Conservation (phyloP, 768 basidiomycete genomes). For the Naematelia encephala region DNA sequence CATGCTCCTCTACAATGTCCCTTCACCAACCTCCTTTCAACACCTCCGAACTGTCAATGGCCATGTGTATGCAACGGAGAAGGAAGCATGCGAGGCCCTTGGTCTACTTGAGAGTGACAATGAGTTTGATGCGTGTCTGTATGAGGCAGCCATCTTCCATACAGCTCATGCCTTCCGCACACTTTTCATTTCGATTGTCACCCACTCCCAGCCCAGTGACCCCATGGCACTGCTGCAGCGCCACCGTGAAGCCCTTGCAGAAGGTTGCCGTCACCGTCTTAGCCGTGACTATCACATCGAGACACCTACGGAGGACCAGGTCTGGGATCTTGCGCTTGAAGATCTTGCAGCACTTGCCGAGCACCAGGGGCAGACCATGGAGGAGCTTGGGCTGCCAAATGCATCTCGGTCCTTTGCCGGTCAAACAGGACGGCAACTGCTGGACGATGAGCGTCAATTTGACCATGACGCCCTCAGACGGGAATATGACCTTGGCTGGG, state of each 20-base stretch:
- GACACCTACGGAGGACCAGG: slow-evolving; percentile 46
- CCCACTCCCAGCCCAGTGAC: slow-evolving; percentile 27
- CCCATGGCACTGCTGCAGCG: background rate
- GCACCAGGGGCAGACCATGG: slow-evolving; percentile 33
- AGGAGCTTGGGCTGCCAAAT: slow-evolving; percentile 14
- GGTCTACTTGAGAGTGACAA: slow-evolving; percentile 55
- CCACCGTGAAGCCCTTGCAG: background rate
- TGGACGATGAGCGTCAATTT: background rate
- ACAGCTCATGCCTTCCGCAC: slow-evolving; percentile 50
- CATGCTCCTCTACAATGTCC: slow-evolving; percentile 52
- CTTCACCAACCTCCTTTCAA: slow-evolving; percentile 49
- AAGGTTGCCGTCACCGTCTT: background rate
- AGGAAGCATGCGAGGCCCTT: slow-evolving; percentile 53
- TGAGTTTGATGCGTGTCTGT: slow-evolving; percentile 54
- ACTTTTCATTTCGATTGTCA: slow-evolving; percentile 54
- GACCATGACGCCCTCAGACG: background rate
- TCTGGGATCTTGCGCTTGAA: slow-evolving; percentile 55
- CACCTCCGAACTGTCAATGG: slow-evolving; percentile 25
- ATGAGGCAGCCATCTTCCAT: slow-evolving; percentile 53
- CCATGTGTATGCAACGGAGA: slow-evolving; percentile 44
- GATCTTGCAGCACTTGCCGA: slow-evolving; percentile 50
- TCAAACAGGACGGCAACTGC: background rate
- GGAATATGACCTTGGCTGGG: background rate
- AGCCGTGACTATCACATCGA: background rate
- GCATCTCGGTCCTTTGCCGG: background rate